Percentiles rank a stretch among this genome's conserved stretches.
phyloP scores from a whole-genome alignment of 2,329 filamentous ascomycete species.

The Penicillium fuscoglaucum region DNA sequence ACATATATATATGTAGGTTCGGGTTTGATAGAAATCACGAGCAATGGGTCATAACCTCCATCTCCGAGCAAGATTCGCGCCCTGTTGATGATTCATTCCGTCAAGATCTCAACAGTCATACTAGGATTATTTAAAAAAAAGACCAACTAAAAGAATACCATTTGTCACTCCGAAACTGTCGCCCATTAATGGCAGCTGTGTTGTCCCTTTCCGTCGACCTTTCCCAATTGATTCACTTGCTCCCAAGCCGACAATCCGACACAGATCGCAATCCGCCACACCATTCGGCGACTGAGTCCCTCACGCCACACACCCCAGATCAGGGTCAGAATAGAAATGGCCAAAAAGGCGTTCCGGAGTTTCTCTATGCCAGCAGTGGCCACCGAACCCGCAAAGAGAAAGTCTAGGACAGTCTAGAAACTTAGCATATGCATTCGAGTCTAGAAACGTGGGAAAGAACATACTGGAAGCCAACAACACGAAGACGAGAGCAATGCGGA shows the following conservation, averaged over 20 bases:
- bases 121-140: not conserved
- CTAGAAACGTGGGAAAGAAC: not conserved
- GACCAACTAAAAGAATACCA: not conserved
- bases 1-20: not conserved
- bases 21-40: not conserved
- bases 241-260: slow-evolving; percentile 15
- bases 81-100: not conserved
- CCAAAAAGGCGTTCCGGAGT: slow-evolving; percentile 15
- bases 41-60: not conserved
- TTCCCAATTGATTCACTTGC: slow-evolving; percentile 10
- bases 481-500: slow-evolving; percentile 18
- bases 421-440: not conserved
- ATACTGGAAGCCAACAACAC: slow-evolving; percentile 20
- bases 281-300: slow-evolving; percentile 17
- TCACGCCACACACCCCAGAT: slow-evolving; percentile 12
- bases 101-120: not conserved
- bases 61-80: not conserved
- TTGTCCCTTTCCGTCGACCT: not conserved
- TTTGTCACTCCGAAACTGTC: not conserved
- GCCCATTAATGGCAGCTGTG: slow-evolving; percentile 19
- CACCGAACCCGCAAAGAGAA: slow-evolving; percentile 20
- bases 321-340: slow-evolving; percentile 16
- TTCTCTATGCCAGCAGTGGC: slow-evolving; percentile 16
- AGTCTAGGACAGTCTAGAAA: slow-evolving; percentile 17
- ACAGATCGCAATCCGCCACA: slow-evolving; percentile 17